Evolutionary conservation across 2,329 filamentous ascomycete genomes (phyloP), one percentile per base, ranked within the genome.

Genomic region (Talaromyces verruculosus): DNA sequence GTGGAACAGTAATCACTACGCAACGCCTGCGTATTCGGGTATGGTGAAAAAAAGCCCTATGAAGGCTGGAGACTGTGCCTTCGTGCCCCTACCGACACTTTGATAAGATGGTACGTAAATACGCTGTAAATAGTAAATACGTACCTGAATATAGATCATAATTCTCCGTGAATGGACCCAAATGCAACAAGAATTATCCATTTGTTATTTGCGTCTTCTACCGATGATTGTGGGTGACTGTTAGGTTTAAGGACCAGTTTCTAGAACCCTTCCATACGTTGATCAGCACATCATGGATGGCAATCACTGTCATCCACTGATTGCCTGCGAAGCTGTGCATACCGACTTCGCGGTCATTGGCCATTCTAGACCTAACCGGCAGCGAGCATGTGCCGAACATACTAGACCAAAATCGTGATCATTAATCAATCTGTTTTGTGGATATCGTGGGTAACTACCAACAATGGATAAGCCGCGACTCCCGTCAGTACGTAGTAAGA

Each of bases 251-350:
- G 28, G 58, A 41, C 17, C 17, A 45, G 25, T 61, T 61, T 61
- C 58, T 61, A 61, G 58, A 61, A 61, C 11, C 11, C 43, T 61
- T 61, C 43, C 43, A 49, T 30, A 55, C 10, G 19, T 39, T 22
- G 53, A 57, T 57, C 53, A 57, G 53, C 53, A 57, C 28, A 53
- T 53, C 28, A 33, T 17, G 8, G 28, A 55, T 33, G 51, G 4
- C 30, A 10, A 19, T 35, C n/a, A 35, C 4, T 15, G 8, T 17
- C 13, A 22, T 37, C 30, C 10, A 25, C 33, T 57, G 53, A 22
- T 15, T 57, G 33, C n/a, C 19, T 25, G 19, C 53, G 2, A 39
- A 15, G 19, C 11, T 57, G 53, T 57, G 33, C 53, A 37, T 25
- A 25, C n/a, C n/a, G 11, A 37, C 5, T 15, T 25, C 33, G 3